phyloP scores from a whole-genome alignment of 495 filamentous ascomycete genomes.

The Darksidea phi region DNA sequence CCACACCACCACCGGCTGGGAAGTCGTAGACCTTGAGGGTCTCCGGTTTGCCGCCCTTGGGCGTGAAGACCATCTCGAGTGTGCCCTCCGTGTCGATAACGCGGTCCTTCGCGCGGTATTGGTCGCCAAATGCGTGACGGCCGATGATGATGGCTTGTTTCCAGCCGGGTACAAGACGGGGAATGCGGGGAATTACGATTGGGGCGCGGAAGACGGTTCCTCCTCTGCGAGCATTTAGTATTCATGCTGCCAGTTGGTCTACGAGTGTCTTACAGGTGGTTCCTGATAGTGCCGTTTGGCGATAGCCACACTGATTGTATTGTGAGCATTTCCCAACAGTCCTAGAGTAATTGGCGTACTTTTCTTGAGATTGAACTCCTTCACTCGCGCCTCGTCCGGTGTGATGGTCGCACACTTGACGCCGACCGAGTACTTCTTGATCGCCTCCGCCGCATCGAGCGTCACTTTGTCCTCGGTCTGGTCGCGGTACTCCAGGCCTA shows the following conservation, averaged over 20 bases:
- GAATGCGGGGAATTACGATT: constrained; percentile 90
- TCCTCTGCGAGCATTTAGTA: constrained; percentile 51
- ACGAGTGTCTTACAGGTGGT: constrained; percentile 62
- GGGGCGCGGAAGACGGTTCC: constrained; percentile 98
- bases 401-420: constrained; percentile 99
- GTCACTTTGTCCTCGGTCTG: constrained; percentile 96
- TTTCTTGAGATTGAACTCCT: constrained; percentile 98
- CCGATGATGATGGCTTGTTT: constrained; percentile 98
- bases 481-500: constrained; percentile 92
- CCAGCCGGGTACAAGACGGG: constrained; percentile 92
- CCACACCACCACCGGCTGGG: constrained; percentile 76
- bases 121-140: constrained; percentile 96
- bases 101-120: constrained; percentile 92
- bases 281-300: constrained; percentile 97
- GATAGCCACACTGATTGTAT: constrained; percentile 81
- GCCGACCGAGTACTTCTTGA: constrained; percentile 97
- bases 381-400: constrained; percentile 89
- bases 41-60: constrained; percentile 76
- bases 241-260: neutral
- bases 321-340: neutral
- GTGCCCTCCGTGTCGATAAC: constrained; percentile 79
- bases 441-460: constrained; percentile 88
- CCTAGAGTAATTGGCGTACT: constrained; percentile 53
- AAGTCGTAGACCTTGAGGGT: constrained; percentile 88
- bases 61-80: constrained; percentile 91